phyloP scores from a whole-genome alignment of 2,329 filamentous ascomycete genomes.

The Boeremia exigua region DNA sequence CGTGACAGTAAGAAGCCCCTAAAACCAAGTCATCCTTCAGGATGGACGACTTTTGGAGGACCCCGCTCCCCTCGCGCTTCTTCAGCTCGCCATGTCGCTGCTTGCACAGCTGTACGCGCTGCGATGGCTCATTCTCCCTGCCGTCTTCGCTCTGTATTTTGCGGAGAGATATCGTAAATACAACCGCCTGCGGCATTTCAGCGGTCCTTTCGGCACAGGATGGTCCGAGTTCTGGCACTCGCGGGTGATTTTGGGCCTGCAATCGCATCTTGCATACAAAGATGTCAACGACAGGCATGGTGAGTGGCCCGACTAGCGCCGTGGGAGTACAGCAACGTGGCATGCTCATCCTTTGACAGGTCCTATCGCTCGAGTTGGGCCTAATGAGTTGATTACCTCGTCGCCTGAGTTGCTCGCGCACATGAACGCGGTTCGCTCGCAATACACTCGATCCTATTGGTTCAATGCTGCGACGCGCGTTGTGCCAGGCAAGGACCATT shows the following conservation, averaged over 20 bases:
- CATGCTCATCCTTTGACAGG: slow-evolving; percentile 28
- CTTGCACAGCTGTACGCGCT: slow-evolving; percentile 14
- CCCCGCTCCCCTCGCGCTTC: not conserved
- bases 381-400: slow-evolving; percentile 56
- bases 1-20: not conserved
- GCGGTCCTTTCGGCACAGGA: slow-evolving; percentile 30
- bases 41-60: not conserved
- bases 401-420: slow-evolving; percentile 54
- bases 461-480: slow-evolving; percentile 49
- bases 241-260: slow-evolving; percentile 19
- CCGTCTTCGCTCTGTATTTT: slow-evolving; percentile 9
- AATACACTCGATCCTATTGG: slow-evolving; percentile 47
- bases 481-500: slow-evolving; percentile 57
- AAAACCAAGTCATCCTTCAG: not conserved
- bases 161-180: slow-evolving; percentile 22
- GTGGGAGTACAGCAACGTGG: not conserved
- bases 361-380: slow-evolving; percentile 52
- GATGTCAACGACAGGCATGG: slow-evolving; percentile 33
- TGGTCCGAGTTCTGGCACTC: slow-evolving; percentile 35
- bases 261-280: slow-evolving; percentile 28
- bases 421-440: slow-evolving; percentile 49
- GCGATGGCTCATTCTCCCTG: slow-evolving; percentile 16
- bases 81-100: slow-evolving; percentile 11
- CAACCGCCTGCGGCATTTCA: slow-evolving; percentile 25
- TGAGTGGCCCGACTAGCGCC: slow-evolving; percentile 11